Evolutionary conservation across 164 flowering plant species (phyloP).

Genomic region (Akebia trifoliata): DNA sequence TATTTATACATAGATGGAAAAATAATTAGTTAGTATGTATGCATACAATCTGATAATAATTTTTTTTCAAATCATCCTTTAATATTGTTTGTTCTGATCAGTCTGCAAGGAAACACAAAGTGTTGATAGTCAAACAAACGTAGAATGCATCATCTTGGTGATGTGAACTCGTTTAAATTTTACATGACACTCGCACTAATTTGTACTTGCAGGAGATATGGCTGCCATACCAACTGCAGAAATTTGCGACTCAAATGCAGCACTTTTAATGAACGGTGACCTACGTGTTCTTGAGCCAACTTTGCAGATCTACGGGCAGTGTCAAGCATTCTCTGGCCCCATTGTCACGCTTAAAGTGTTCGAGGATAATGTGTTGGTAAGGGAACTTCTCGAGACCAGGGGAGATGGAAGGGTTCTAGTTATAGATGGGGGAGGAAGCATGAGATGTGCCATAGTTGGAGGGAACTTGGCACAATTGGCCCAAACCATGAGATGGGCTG

Average conservation of each 20-base stretch:
- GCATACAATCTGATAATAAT: no score
- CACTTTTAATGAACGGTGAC: slow-evolving; percentile 45
- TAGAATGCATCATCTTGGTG: neutral
- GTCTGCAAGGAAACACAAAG: no score
- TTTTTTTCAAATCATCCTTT: no score
- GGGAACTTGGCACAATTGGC: slow-evolving; percentile 68
- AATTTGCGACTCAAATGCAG: slow-evolving; percentile 52
- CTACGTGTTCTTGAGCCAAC: slow-evolving; percentile 53
- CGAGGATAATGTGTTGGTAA: slow-evolving; percentile 69
- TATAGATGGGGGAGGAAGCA: slow-evolving; percentile 77
- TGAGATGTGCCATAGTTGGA: slow-evolving; percentile 67
- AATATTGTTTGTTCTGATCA: no score
- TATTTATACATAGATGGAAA: no score
- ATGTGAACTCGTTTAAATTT: neutral
- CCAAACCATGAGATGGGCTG: slow-evolving; percentile 67
- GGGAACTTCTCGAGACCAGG: slow-evolving; percentile 51
- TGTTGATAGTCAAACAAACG: no score
- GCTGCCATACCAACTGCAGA: slow-evolving; percentile 60
- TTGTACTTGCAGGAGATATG: slow-evolving; percentile 28
- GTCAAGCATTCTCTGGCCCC: slow-evolving; percentile 55
- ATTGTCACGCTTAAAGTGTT: slow-evolving; percentile 59
- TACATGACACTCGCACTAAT: neutral
- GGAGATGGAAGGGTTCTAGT: slow-evolving; percentile 75
- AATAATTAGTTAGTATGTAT: no score
- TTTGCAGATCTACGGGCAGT: slow-evolving; percentile 52